Evolutionary conservation across 2,329 filamentous ascomycete genomes (phyloP).

Genomic region (Penicillium sp.): DNA sequence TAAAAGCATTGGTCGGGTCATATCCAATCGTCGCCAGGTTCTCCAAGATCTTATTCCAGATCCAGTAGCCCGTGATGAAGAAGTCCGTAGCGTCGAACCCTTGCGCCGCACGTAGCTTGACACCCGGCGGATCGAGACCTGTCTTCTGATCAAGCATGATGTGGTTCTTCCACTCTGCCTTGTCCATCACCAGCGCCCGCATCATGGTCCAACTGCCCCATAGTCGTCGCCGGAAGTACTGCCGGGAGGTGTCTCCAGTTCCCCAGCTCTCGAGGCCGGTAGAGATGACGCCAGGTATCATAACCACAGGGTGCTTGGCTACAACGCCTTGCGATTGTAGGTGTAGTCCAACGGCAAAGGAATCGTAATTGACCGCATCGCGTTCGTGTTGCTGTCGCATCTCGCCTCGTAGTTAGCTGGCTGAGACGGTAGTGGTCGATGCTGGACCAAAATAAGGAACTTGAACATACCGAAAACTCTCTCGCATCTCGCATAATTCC

Average conservation of each 20-base stretch:
- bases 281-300: slow-evolving; percentile 97
- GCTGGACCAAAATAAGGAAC: neutral
- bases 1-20: slow-evolving; percentile 76
- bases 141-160: slow-evolving; percentile 95
- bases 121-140: slow-evolving; percentile 83
- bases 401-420: slow-evolving; percentile 13
- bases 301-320: slow-evolving; percentile 87
- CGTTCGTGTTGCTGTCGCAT: slow-evolving; percentile 72
- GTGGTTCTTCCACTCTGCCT: slow-evolving; percentile 91
- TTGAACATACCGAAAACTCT: slow-evolving; percentile 73
- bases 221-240: slow-evolving; percentile 90
- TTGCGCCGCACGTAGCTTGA: slow-evolving; percentile 91
- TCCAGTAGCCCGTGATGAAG: slow-evolving; percentile 83
- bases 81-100: slow-evolving; percentile 98
- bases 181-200: slow-evolving; percentile 89
- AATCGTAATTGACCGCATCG: slow-evolving; percentile 87
- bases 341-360: slow-evolving; percentile 87
- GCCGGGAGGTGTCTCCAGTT: slow-evolving; percentile 79
- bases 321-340: slow-evolving; percentile 78
- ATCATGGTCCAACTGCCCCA: slow-evolving; percentile 99
- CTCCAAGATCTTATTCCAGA: slow-evolving; percentile 98
- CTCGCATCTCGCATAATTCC: slow-evolving; percentile 83
- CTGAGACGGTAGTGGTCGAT: neutral
- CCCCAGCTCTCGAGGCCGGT: slow-evolving; percentile 97
- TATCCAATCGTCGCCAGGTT: slow-evolving; percentile 96